Percentiles rank a stretch among this genome's conserved stretches.
phyloP scores from a whole-genome alignment of 2,329 filamentous ascomycete species.

The Blumeriella jaapii region DNA sequence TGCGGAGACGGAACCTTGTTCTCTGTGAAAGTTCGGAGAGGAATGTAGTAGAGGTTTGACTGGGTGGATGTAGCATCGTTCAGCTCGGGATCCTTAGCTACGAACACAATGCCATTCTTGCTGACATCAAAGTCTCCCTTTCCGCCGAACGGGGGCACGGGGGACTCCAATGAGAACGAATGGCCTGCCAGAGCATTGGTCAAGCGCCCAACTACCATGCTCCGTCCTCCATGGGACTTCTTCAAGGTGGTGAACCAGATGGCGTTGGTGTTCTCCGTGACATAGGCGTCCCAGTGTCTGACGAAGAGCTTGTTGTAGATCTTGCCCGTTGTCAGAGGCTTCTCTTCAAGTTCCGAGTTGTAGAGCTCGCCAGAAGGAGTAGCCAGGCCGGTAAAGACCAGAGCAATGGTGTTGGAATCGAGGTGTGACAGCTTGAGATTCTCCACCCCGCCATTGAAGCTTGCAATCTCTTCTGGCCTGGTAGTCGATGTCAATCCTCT shows the following conservation, averaged over 20 bases:
- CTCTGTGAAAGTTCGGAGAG: constrained; percentile 49
- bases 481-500: constrained; percentile 7
- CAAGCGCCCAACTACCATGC: constrained; percentile 34
- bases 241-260: constrained; percentile 60
- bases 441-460: constrained; percentile 42
- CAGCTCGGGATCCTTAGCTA: constrained; percentile 61
- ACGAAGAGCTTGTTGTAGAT: constrained; percentile 68
- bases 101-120: constrained; percentile 54
- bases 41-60: constrained; percentile 66
- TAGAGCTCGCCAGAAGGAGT: constrained; percentile 58
- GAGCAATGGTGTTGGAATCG: constrained; percentile 37
- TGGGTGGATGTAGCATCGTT: constrained; percentile 69
- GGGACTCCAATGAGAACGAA: constrained; percentile 43
- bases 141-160: constrained; percentile 69
- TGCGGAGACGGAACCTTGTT: constrained; percentile 37
- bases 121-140: constrained; percentile 70
- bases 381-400: constrained; percentile 52
- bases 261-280: constrained; percentile 54
- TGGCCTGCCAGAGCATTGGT: constrained; percentile 48
- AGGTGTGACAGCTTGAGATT: constrained; percentile 47
- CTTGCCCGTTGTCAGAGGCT: constrained; percentile 51
- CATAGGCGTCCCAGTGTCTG: constrained; percentile 74
- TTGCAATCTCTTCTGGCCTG: constrained; percentile 35
- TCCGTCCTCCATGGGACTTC: constrained; percentile 22
- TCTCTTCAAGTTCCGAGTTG: constrained; percentile 49